These are phyloP conservation scores for Daldinia concentrica DNA, from an alignment of 495 filamentous ascomycete genomes.

Conservation along the genomic window DNA sequence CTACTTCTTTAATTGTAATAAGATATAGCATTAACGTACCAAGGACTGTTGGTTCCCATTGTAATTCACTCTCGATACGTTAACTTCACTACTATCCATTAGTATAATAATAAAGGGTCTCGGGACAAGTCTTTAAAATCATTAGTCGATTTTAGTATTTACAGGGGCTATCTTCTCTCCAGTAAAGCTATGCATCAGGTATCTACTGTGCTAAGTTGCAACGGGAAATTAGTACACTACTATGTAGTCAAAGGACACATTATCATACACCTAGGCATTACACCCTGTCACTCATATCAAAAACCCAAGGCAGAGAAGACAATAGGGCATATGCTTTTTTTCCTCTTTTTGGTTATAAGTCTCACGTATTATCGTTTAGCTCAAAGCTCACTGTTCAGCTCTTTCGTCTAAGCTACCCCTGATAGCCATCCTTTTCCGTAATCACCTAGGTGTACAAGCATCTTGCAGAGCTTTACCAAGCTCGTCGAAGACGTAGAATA, in stretches of 20 bases:
- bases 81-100: not conserved
- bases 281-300: not conserved
- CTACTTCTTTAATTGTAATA: too few relatives aligned
- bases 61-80: not conserved
- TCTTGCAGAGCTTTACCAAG: not conserved
- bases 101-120: not conserved
- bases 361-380: not conserved
- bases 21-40: too few relatives aligned
- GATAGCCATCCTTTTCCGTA: slow-evolving; percentile 9
- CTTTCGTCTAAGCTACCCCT: slow-evolving; percentile 8
- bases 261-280: not conserved
- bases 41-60: too few relatives aligned
- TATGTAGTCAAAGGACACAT: not conserved
- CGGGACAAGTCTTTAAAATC: not conserved
- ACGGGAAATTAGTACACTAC: not conserved
- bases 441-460: slow-evolving; percentile 20
- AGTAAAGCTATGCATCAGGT: too few relatives aligned
- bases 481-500: slow-evolving; percentile 14
- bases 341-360: not conserved
- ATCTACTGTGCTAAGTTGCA: not conserved
- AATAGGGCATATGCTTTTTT: not conserved
- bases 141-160: not conserved
- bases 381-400: not conserved
- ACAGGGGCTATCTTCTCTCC: too few relatives aligned
- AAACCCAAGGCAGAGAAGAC: too few relatives aligned